Evolutionary conservation across 2,329 filamentous ascomycete species (phyloP).

Genomic region (Paraphaeosphaeria minitans): DNA sequence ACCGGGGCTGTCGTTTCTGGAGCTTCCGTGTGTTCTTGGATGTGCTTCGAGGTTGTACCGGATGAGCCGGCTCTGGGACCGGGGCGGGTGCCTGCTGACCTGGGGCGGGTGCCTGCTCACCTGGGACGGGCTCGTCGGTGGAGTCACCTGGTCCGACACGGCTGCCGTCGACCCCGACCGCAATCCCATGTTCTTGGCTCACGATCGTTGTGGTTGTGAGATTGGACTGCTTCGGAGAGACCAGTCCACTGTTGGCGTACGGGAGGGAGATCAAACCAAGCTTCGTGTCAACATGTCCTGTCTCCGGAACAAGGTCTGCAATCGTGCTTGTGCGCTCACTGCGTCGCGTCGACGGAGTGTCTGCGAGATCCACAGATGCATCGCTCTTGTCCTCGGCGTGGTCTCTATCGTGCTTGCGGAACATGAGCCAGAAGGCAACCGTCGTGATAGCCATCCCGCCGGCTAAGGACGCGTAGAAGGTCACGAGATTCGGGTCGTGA

Average conservation of each 20-base stretch:
- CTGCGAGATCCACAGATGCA: too few species aligned
- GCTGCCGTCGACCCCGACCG: not conserved
- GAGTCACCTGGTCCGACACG: not conserved
- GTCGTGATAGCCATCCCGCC: too few species aligned
- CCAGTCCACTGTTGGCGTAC: too few species aligned
- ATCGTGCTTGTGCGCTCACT: not conserved
- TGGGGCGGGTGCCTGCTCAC: not conserved
- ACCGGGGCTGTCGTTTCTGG: too few species aligned
- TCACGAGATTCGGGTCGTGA: too few species aligned
- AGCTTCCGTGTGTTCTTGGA: not conserved
- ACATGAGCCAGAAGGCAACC: too few species aligned
- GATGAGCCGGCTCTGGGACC: not conserved
- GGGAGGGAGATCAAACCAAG: not conserved
- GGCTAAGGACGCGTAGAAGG: too few species aligned
- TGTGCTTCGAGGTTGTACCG: not conserved
- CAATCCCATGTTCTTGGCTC: not conserved
- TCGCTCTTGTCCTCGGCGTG: not conserved
- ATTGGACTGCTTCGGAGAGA: too few species aligned
- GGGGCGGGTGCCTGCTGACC: too few species aligned
- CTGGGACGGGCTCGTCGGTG: not conserved
- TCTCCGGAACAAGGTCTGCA: not conserved
- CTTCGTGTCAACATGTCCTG: not conserved
- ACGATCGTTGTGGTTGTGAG: too few species aligned
- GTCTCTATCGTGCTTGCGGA: slow-evolving; percentile 1
- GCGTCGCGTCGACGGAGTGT: not conserved